phyloP scores from a whole-genome alignment of 192 early-diverging fungal species.

The Entophlyctis luteolus region DNA sequence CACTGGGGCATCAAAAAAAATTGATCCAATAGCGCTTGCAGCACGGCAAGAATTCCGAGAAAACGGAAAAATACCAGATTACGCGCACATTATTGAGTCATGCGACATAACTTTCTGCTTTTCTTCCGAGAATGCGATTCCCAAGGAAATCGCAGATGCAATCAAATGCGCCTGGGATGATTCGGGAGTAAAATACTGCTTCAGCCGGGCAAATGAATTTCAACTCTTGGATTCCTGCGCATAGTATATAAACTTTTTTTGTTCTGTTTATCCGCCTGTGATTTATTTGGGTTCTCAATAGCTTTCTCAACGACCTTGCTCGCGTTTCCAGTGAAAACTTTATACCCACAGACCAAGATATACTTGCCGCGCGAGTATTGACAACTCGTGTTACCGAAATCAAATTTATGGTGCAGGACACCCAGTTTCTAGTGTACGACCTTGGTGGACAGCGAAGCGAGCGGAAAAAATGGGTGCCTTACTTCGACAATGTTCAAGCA shows the following conservation, averaged over 20 bases:
- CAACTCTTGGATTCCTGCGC: slow-evolving; percentile 43
- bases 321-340: slow-evolving; percentile 38
- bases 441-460: slow-evolving; percentile 64
- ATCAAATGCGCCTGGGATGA: slow-evolving; percentile 38
- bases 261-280: neutral
- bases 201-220: slow-evolving; percentile 32
- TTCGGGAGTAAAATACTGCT: slow-evolving; percentile 37
- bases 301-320: slow-evolving; percentile 2
- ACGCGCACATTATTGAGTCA: neutral
- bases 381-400: slow-evolving; percentile 68
- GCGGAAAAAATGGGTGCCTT: slow-evolving; percentile 60
- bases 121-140: slow-evolving; percentile 28
- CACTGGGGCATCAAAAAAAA: neutral
- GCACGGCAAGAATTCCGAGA: neutral
- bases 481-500: slow-evolving; percentile 60
- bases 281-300: neutral
- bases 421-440: slow-evolving; percentile 53
- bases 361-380: slow-evolving; percentile 62
- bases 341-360: slow-evolving; percentile 63
- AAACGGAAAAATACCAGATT: neutral
- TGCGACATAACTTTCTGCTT: slow-evolving; percentile 14
- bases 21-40: neutral
- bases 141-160: neutral
- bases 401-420: slow-evolving; percentile 52
- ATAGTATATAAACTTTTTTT: slow-evolving; percentile 34